Conservation (phyloP, 2,329 filamentous ascomycete genomes). For the Escovopsis sp. region DNA sequence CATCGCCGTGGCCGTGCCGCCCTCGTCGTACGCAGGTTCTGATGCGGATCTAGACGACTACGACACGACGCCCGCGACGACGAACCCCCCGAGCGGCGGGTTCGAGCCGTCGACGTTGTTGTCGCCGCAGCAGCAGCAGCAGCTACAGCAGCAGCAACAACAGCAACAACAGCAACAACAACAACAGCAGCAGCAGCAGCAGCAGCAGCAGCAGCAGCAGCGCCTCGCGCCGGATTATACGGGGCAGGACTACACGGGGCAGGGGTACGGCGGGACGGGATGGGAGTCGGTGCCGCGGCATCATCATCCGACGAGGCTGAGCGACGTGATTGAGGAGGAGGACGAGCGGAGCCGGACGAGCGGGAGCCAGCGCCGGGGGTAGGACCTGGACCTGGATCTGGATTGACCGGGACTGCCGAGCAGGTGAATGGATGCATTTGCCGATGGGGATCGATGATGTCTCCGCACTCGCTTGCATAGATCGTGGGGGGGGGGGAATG, state of each 20-base stretch:
- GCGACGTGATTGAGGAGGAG: conserved; percentile 76
- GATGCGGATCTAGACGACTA: conserved; percentile 41
- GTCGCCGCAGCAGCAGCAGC: conserved; percentile 22
- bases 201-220: too few relatives aligned
- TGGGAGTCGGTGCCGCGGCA: conserved; percentile 70
- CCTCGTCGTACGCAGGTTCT: conserved; percentile 30
- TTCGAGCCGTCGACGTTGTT: conserved; percentile 17
- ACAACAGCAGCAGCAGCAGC: too few relatives aligned
- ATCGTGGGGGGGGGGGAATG: too few relatives aligned
- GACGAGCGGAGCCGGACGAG: conserved; percentile 68
- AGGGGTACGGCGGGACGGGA: conserved; percentile 48
- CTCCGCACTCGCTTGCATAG: too few relatives aligned
- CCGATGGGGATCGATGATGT: too few relatives aligned
- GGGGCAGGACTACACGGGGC: conserved; percentile 48
- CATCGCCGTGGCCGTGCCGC: conserved; percentile 35
- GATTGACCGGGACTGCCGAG: neutral
- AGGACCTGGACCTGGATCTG: conserved; percentile 11
- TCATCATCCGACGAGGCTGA: conserved; percentile 76
- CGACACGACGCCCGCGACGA: conserved; percentile 33
- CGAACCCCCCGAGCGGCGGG: conserved; percentile 20
- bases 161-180: too few relatives aligned
- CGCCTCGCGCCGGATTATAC: too few relatives aligned
- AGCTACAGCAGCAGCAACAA: too few relatives aligned
- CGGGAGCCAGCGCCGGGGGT: conserved; percentile 43
- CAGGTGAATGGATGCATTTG: too few relatives aligned